Evolutionary conservation across 2,329 filamentous ascomycete species (phyloP), one percentile per base, ranked within the genome.

Genomic region (Aureobasidium sp.): DNA sequence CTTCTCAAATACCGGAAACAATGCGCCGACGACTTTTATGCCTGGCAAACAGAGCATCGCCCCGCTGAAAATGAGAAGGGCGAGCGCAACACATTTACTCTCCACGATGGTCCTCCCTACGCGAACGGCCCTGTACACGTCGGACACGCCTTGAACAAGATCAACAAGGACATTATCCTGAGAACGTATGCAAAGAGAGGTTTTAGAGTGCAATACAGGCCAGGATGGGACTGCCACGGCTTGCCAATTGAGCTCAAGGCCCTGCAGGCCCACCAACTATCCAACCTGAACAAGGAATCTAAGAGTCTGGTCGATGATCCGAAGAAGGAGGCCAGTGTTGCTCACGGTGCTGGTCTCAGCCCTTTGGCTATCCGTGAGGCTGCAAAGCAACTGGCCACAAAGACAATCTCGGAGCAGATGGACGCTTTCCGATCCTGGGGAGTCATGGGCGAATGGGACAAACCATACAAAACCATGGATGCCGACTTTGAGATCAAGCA

Each of bases 221-320:
- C 94, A 2, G 93, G 94, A 49, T 99, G 94, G 94, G 95, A 99
- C 73, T 99, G 94, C 67, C 94, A 99, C 78, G 94, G 94, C 0
- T 81, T 99, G 53, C 94, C 94, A 0, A 99, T 99, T 70, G 94
- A 99, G 79, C 82, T 97, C 68, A 99, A 97, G 76, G 94, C 92
- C 29, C 81, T 99, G 16, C 88, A 89, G 68, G 75, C 77, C 66
- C 70, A 74, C 67, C 73, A 73, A 64, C 64, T 63, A 51, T 21
- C 48, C 16, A 51, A 68, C 61, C 8, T 45, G 36, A 71, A 75
- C n/a, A 69, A 75, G 25, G 66, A 67, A 30, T 69, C 79, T 71
- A 71, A 77, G 69, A 66, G 34, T 25, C 70, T 69, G 39, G 71
- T 66, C 27, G 64, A 58, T 60, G 64, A 61, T 16, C 68, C 67